phyloP scores from a whole-genome alignment of 306 rosid species.

The Cicer arietinum region DNA sequence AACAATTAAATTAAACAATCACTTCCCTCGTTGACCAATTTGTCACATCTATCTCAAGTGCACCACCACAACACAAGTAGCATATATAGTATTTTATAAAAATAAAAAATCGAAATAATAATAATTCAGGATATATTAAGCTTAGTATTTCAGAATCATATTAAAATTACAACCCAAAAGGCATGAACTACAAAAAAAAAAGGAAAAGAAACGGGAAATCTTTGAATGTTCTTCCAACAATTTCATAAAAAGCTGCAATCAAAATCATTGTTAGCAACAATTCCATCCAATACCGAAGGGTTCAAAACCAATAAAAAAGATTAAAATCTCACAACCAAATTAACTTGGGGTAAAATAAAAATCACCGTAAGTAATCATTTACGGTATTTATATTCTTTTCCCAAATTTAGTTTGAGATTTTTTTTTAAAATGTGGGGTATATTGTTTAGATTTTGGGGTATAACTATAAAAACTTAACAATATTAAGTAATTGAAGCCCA shows the following conservation, averaged over 20 bases:
- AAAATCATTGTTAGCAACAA: neutral
- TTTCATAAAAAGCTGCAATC: neutral
- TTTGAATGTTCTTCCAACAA: neutral
- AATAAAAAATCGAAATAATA: neutral
- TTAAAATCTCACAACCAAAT: too few relatives aligned
- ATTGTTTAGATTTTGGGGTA: too few relatives aligned
- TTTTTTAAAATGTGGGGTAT: too few relatives aligned
- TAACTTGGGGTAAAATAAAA: too few relatives aligned
- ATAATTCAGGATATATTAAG: neutral
- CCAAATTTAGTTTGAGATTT: too few relatives aligned
- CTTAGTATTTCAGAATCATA: neutral
- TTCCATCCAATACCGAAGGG: neutral
- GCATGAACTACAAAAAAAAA: neutral
- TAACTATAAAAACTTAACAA: neutral
- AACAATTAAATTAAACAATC: conserved; percentile 32
- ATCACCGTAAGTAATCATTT: too few relatives aligned
- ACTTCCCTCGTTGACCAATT: conserved; percentile 26
- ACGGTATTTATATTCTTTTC: too few relatives aligned
- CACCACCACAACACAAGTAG: neutral
- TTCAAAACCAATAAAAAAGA: too few relatives aligned
- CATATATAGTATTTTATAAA: too few relatives aligned
- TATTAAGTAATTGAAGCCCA: conserved; percentile 2
- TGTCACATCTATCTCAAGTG: conserved; percentile 21
- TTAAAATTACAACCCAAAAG: neutral
- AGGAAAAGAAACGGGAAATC: neutral